Evolutionary conservation across 2,329 filamentous ascomycete species (phyloP).

Genomic region (Pochonia chlamydosporia): DNA sequence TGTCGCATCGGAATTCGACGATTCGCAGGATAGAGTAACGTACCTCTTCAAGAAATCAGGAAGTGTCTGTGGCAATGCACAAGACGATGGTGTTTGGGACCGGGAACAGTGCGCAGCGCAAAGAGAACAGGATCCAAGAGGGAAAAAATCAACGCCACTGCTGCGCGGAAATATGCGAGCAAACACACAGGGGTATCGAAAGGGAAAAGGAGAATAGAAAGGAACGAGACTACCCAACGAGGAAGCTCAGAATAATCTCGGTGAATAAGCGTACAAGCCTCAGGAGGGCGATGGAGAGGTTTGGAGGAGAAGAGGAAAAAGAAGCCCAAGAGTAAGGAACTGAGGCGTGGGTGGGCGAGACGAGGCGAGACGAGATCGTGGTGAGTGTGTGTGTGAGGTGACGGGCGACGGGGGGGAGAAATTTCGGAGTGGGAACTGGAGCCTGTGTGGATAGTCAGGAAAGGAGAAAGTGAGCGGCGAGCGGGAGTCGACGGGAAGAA

Average conservation of each 20-base stretch:
- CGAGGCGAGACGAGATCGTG: slow-evolving; percentile 12
- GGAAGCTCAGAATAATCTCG: background rate
- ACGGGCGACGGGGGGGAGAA: slow-evolving; percentile 11
- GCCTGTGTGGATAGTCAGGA: slow-evolving; percentile 8
- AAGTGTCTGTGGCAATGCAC: background rate
- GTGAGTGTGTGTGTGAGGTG: slow-evolving; percentile 8
- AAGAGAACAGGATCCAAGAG: slow-evolving; percentile 3
- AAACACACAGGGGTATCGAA: slow-evolving; percentile 13
- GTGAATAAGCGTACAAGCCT: slow-evolving; percentile 4
- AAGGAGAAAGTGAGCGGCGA: slow-evolving; percentile 12
- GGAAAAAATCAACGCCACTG: slow-evolving; percentile 10
- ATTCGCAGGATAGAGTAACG: background rate
- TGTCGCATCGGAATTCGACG: background rate
- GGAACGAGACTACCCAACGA: slow-evolving; percentile 5
- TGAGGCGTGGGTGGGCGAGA: slow-evolving; percentile 12
- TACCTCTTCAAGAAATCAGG: background rate
- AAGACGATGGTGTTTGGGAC: background rate
- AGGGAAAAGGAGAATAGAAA: slow-evolving; percentile 2
- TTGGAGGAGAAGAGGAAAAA: slow-evolving; percentile 2
- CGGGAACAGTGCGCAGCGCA: background rate
- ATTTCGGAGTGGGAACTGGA: slow-evolving; percentile 14
- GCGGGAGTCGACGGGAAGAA: slow-evolving; percentile 11
- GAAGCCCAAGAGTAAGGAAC: slow-evolving; percentile 8
- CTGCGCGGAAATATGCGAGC: slow-evolving; percentile 11
- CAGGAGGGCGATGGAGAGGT: slow-evolving; percentile 1